phyloP scores from a whole-genome alignment of 2,329 filamentous ascomycete genomes.

The Hysterium pulicare region DNA sequence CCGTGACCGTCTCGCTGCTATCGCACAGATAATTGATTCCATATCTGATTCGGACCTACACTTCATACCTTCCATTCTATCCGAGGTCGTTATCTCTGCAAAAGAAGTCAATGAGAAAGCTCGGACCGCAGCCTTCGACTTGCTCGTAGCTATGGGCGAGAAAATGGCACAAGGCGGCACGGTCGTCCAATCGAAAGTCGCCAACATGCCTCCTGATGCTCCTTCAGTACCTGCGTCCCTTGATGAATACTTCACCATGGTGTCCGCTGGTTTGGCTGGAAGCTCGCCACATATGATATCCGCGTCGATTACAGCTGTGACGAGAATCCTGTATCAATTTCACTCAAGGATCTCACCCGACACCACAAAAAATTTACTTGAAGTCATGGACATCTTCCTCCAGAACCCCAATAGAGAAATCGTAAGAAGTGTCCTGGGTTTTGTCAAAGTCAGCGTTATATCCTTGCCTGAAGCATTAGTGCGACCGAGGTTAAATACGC shows the following conservation, averaged over 20 bases:
- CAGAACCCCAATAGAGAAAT: conserved; percentile 97
- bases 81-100: conserved; percentile 92
- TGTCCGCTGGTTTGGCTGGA: conserved; percentile 89
- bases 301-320: conserved; percentile 91
- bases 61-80: conserved; percentile 87
- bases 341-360: conserved; percentile 64
- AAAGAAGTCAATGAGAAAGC: conserved; percentile 98
- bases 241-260: conserved; percentile 98
- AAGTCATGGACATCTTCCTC: conserved; percentile 93
- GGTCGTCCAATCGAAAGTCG: conserved; percentile 82
- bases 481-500: conserved; percentile 67
- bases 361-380: conserved; percentile 78
- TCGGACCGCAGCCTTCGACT: conserved; percentile 80
- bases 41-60: conserved; percentile 76
- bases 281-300: conserved; percentile 96
- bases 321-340: conserved; percentile 91
- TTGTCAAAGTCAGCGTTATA: conserved; percentile 94
- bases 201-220: conserved; percentile 80
- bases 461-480: conserved; percentile 77
- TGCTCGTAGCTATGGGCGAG: conserved; percentile 84
- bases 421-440: conserved; percentile 88
- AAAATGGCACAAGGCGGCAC: conserved; percentile 71
- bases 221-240: conserved; percentile 74
- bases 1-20: conserved; percentile 79
- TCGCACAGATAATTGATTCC: conserved; percentile 74